Evolutionary conservation across 1,284 basidiomycete genomes (phyloP).

Genomic region (Cutaneotrichosporon arboriforme): DNA sequence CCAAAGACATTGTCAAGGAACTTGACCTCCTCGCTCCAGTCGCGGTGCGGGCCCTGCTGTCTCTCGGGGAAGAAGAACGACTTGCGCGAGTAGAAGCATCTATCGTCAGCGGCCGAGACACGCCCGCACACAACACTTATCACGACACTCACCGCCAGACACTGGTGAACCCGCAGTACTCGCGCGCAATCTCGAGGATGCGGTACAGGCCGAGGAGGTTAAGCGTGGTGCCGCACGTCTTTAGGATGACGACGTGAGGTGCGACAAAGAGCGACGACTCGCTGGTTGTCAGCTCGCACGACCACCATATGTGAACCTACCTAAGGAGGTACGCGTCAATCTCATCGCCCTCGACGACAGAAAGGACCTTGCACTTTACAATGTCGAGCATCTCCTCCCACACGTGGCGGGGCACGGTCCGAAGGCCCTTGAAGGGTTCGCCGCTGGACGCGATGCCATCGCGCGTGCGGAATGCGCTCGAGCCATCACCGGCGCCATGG

Average conservation of each 20-base stretch:
- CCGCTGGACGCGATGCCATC: constrained; percentile 11
- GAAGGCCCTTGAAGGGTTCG: constrained; percentile 17
- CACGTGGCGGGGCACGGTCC: constrained; percentile 65
- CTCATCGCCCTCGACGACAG: constrained; percentile 75
- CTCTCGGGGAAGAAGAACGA: constrained; percentile 99
- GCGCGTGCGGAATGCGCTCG: not conserved
- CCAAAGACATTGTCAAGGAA: constrained; percentile 73
- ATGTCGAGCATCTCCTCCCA: constrained; percentile 99
- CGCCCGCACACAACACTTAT: too few species aligned
- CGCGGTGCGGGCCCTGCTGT: constrained; percentile 86
- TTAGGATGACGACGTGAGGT: constrained; percentile 92
- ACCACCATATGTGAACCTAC: constrained; percentile 52
- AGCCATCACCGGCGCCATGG: not conserved
- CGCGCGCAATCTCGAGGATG: constrained; percentile 81
- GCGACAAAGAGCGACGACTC: constrained; percentile 97
- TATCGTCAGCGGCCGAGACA: constrained; percentile 9
- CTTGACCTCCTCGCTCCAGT: constrained; percentile 90
- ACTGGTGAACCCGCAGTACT: constrained; percentile 65
- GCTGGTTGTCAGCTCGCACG: constrained; percentile 51
- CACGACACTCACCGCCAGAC: constrained; percentile 69
- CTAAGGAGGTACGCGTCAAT: constrained; percentile 94
- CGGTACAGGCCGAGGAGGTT: constrained; percentile 89
- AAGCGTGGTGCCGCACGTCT: constrained; percentile 98
- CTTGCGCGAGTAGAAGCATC: constrained; percentile 93
- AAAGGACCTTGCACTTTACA: constrained; percentile 95